phyloP scores from a whole-genome alignment of 169 alveolate species.

The Plasmodium yoelii region DNA sequence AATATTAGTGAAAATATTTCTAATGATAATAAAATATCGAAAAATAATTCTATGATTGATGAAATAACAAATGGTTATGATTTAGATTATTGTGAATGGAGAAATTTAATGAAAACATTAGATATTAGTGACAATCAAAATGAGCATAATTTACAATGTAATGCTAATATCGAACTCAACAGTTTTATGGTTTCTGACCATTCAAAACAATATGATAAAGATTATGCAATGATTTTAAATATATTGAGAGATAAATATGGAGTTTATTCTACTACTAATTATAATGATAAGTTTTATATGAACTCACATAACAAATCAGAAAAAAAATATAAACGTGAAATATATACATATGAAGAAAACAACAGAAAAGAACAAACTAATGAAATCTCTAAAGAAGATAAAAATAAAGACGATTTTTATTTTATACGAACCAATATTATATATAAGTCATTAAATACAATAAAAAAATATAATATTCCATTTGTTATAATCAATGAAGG shows the following conservation, averaged over 20 bases:
- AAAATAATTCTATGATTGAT: not conserved
- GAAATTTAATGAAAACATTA: constrained; percentile 18
- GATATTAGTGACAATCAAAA: constrained; percentile 11
- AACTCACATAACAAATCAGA: not conserved
- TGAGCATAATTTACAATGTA: constrained; percentile 19
- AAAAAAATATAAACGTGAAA: not conserved
- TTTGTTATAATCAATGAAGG: constrained; percentile 65
- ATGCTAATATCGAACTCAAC: constrained; percentile 4
- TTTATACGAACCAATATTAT: constrained; percentile 49
- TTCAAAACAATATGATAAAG: constrained; percentile 42
- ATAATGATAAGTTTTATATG: too few relatives aligned
- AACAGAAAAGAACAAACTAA: not conserved
- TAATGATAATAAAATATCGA: not conserved
- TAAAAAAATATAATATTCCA: constrained; percentile 73
- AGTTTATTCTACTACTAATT: too few relatives aligned
- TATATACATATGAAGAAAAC: not conserved
- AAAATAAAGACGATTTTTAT: constrained; percentile 1
- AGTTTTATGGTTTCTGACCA: constrained; percentile 32
- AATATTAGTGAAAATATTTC: not conserved
- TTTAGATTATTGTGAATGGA: constrained; percentile 23
- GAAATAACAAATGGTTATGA: not conserved
- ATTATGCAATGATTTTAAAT: constrained; percentile 21
- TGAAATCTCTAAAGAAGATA: not conserved
- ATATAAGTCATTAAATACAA: constrained; percentile 50
- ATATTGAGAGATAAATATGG: constrained; percentile 20